Evolutionary conservation across 768 basidiomycete genomes (phyloP).

Genomic region (Lactarius indigo): DNA sequence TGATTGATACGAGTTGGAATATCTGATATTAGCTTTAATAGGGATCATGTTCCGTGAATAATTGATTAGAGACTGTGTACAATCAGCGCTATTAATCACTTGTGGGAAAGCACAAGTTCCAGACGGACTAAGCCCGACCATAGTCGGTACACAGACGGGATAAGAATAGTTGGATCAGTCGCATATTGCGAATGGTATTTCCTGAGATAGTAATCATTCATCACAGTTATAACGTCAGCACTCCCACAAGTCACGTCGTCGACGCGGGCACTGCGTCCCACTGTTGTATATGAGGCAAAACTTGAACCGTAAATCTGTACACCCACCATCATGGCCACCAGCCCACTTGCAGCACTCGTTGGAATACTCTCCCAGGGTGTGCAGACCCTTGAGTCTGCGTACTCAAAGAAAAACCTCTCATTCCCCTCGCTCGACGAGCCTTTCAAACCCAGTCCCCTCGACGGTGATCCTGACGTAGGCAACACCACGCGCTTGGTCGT

Average conservation of each 20-base stretch:
- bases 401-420: slow-evolving; percentile 5
- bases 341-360: not conserved
- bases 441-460: slow-evolving; percentile 5
- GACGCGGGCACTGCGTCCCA: too few species aligned
- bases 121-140: too few species aligned
- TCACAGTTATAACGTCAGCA: not conserved
- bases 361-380: slow-evolving; percentile 3
- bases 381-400: slow-evolving; percentile 10
- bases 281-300: not conserved
- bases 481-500: slow-evolving; percentile 1
- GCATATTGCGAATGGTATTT: too few species aligned
- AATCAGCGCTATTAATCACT: too few species aligned
- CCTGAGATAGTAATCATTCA: not conserved
- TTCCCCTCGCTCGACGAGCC: slow-evolving; percentile 13
- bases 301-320: not conserved
- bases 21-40: not conserved
- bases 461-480: not conserved
- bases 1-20: not conserved
- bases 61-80: too few species aligned
- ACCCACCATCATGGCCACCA: not conserved
- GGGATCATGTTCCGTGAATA: too few species aligned
- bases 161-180: too few species aligned
- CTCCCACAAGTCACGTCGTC: not conserved
- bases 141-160: too few species aligned
- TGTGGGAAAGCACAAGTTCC: too few species aligned